These are phyloP conservation scores for Cytospora piceae DNA, from an alignment of 2,329 filamentous ascomycete genomes.

Conservation along the genomic window DNA sequence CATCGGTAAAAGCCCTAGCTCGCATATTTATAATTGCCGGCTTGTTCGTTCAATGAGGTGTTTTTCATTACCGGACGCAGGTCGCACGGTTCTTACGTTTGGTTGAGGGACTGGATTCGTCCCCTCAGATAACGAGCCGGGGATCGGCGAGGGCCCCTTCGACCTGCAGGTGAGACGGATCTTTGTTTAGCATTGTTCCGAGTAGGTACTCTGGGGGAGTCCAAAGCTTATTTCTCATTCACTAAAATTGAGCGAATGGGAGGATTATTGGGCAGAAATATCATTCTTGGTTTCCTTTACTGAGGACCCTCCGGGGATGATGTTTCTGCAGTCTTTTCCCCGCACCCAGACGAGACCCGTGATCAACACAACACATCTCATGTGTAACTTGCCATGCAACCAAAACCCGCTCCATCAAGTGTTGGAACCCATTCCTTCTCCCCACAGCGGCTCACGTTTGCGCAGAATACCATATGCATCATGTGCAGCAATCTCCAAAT, in stretches of 20 bases:
- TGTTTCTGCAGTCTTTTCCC: background rate
- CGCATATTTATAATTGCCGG: background rate
- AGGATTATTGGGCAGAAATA: background rate
- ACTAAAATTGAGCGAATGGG: background rate
- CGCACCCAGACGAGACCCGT: background rate
- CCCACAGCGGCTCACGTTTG: background rate
- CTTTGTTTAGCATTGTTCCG: background rate
- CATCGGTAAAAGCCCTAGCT: background rate
- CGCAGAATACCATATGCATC: background rate
- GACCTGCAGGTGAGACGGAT: background rate
- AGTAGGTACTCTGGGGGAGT: background rate
- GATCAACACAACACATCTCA: no score
- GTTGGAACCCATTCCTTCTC: no score
- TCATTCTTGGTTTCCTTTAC: background rate
- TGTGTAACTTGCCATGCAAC: background rate
- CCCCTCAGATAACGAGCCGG: constrained; percentile 1
- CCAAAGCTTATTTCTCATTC: background rate
- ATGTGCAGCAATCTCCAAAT: background rate
- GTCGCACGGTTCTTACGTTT: background rate
- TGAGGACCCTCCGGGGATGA: background rate
- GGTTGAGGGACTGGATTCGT: background rate
- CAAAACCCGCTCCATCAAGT: background rate
- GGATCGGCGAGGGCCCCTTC: background rate
- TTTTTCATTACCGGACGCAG: background rate
- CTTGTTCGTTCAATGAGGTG: background rate